phyloP scores from a whole-genome alignment of 345 rosid genomes.

The Syzygium aqueum region DNA sequence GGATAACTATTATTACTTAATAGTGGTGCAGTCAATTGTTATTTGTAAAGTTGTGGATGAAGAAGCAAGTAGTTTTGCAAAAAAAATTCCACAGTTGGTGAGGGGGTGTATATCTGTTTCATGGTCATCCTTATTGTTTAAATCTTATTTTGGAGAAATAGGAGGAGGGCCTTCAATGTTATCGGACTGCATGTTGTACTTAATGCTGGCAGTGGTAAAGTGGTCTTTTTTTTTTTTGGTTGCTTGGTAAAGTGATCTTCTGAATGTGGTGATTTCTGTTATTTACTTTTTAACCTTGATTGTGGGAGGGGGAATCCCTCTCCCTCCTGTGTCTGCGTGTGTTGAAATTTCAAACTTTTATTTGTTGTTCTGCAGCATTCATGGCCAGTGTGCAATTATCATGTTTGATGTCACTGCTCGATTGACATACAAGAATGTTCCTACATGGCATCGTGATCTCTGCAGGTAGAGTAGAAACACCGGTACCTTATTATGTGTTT shows the following conservation, averaged over 20 bases:
- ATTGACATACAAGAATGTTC: slow-evolving; percentile 95
- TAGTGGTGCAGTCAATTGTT: neutral
- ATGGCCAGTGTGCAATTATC: slow-evolving; percentile 94
- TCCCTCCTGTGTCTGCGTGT: neutral
- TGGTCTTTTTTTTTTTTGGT: neutral
- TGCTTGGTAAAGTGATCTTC: neutral
- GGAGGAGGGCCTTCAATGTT: neutral
- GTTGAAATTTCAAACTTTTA: neutral
- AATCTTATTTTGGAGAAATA: neutral
- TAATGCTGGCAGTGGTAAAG: neutral
- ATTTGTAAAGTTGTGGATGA: neutral
- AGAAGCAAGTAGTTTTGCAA: neutral
- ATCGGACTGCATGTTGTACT: neutral
- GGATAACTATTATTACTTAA: neutral
- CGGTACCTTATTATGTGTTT: neutral
- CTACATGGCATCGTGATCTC: slow-evolving; percentile 97
- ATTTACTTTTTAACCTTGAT: neutral
- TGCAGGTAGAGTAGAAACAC: slow-evolving; percentile 38
- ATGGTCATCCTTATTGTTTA: neutral
- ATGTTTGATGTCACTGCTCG: slow-evolving; percentile 99
- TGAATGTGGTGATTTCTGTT: neutral
- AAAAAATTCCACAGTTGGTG: neutral
- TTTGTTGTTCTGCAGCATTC: slow-evolving; percentile 52
- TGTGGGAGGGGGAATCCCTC: neutral
- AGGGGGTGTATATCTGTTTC: neutral